Percentiles rank a stretch among this genome's conserved stretches.
Evolutionary conservation across 331 rosid species (phyloP).

Genomic region (Quercus tomentella): DNA sequence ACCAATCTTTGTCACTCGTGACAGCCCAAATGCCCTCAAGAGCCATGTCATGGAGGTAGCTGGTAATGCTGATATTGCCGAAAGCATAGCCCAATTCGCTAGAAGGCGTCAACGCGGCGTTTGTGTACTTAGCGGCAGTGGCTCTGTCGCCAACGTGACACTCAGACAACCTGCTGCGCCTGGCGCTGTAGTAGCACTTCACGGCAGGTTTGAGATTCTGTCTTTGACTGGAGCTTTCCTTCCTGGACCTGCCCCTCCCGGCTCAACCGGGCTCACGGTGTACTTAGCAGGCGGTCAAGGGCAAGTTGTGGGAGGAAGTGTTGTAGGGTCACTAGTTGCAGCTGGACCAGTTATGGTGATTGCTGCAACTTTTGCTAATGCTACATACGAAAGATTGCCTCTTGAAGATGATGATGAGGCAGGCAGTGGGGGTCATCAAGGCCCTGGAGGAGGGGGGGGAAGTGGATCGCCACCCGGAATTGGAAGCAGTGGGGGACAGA

Average conservation of each 20-base stretch:
- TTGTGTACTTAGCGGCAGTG: constrained; percentile 90
- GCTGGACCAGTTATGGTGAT: constrained; percentile 92
- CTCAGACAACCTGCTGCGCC: constrained; percentile 82
- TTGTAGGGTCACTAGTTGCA: constrained; percentile 83
- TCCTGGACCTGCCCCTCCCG: constrained; percentile 92
- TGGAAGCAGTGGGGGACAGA: constrained; percentile 41
- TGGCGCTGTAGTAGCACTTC: constrained; percentile 80
- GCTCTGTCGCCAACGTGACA: constrained; percentile 85
- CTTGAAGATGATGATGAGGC: constrained; percentile 73
- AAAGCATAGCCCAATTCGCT: constrained; percentile 77
- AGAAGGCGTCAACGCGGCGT: constrained; percentile 91
- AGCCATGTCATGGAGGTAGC: constrained; percentile 95
- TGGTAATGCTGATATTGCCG: constrained; percentile 81
- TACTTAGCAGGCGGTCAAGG: constrained; percentile 88
- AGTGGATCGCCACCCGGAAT: constrained; percentile 45
- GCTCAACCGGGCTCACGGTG: constrained; percentile 79
- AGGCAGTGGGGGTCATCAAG: constrained; percentile 21
- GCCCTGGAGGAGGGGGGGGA: constrained; percentile 26
- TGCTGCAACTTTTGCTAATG: constrained; percentile 94
- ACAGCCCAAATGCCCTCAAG: constrained; percentile 82
- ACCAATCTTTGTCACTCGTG: constrained; percentile 82
- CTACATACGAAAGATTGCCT: constrained; percentile 85
- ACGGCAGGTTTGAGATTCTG: constrained; percentile 89
- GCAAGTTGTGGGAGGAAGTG: constrained; percentile 88
- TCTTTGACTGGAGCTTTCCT: constrained; percentile 79